Conservation (phyloP, 192 early-diverging fungal species). For the Mortierella alpina region DNA sequence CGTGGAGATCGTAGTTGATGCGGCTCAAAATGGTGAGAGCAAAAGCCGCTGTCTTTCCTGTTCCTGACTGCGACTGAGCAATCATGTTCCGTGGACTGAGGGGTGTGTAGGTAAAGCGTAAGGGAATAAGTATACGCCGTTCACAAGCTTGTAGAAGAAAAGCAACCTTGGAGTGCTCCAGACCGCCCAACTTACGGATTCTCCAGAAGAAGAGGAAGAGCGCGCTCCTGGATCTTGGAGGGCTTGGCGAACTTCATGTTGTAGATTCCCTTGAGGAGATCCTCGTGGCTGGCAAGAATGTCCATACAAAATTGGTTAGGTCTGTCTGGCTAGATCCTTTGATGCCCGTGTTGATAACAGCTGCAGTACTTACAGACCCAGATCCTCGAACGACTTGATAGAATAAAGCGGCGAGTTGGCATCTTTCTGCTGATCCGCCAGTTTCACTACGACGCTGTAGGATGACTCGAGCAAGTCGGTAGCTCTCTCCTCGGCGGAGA, state of each 20-base stretch:
- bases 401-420: slow-evolving; percentile 82
- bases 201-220: slow-evolving; percentile 86
- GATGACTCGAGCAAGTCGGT: slow-evolving; percentile 58
- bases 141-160: too few relatives aligned
- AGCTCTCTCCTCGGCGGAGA: slow-evolving; percentile 36
- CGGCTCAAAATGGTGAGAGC: slow-evolving; percentile 91
- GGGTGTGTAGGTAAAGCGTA: neutral
- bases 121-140: too few relatives aligned
- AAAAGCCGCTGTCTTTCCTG: slow-evolving; percentile 98
- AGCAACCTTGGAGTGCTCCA: too few relatives aligned
- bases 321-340: too few relatives aligned
- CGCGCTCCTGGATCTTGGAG: slow-evolving; percentile 96
- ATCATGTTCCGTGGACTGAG: slow-evolving; percentile 92
- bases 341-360: too few relatives aligned
- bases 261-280: slow-evolving; percentile 94
- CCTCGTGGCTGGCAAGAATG: slow-evolving; percentile 59
- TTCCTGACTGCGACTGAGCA: slow-evolving; percentile 98
- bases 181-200: slow-evolving; percentile 70
- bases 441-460: slow-evolving; percentile 62
- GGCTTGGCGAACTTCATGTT: slow-evolving; percentile 93
- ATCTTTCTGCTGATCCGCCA: slow-evolving; percentile 74
- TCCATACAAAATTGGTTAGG: too few relatives aligned
- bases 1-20: slow-evolving; percentile 73
- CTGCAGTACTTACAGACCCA: slow-evolving; percentile 66
- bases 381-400: slow-evolving; percentile 81